phyloP scores from a whole-genome alignment of 768 basidiomycete species.

The Auriscalpium vulgare region DNA sequence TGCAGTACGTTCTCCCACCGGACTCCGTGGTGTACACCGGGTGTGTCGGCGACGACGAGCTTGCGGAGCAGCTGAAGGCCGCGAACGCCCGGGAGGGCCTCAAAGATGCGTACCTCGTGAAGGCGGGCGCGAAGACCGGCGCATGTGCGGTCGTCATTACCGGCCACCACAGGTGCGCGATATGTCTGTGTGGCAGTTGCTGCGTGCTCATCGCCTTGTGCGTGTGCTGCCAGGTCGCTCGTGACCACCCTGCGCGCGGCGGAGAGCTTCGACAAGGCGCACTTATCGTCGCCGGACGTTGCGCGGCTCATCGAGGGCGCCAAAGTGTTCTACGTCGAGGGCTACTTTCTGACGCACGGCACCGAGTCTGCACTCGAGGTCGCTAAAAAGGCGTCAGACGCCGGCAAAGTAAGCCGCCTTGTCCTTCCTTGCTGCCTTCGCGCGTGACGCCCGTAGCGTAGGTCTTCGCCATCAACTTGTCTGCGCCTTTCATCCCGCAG shows the following conservation, averaged over 20 bases:
- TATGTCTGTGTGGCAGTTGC: too few relatives aligned
- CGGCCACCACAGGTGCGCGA: conserved; percentile 77
- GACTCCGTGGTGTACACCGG: conserved; percentile 90
- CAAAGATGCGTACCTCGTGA: conserved; percentile 81
- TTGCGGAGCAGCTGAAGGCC: conserved; percentile 78
- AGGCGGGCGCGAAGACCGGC: conserved; percentile 82
- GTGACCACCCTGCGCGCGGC: conserved; percentile 88
- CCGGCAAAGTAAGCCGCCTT: conserved; percentile 55
- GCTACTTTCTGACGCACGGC: conserved; percentile 74
- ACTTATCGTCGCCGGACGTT: conserved; percentile 70
- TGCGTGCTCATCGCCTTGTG: not conserved
- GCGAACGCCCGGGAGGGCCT: conserved; percentile 94
- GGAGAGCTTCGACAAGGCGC: conserved; percentile 79
- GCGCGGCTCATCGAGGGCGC: conserved; percentile 73
- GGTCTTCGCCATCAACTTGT: conserved; percentile 90
- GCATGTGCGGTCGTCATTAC: conserved; percentile 96
- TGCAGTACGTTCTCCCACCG: conserved; percentile 83
- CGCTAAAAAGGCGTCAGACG: conserved; percentile 66
- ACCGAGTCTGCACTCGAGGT: conserved; percentile 59
- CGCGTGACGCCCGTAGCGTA: conserved; percentile 22
- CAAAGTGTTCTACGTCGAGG: conserved; percentile 88
- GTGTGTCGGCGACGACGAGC: conserved; percentile 88
- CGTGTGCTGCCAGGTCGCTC: conserved; percentile 53
- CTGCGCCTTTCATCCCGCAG: conserved; percentile 94
- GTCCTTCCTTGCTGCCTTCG: too few relatives aligned